Conservation (phyloP, 768 basidiomycete species). For the Tephrocybe sp. region DNA sequence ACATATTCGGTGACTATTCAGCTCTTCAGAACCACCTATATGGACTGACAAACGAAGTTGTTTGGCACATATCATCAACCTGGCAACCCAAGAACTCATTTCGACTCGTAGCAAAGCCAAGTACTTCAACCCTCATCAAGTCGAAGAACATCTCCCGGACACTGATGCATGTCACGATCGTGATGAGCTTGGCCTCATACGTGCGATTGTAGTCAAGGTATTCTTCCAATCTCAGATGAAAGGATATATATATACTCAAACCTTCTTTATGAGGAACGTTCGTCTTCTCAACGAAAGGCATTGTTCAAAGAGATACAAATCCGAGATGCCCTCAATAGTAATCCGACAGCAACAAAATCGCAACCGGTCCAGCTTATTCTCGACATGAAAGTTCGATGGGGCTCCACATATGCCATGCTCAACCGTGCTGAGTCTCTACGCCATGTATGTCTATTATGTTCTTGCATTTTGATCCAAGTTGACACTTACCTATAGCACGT, state of each 20-base stretch:
- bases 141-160: neutral
- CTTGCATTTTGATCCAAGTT: too few relatives aligned
- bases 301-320: slow-evolving; percentile 17
- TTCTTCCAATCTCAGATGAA: neutral
- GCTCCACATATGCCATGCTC: slow-evolving; percentile 19
- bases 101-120: slow-evolving; percentile 22
- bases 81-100: slow-evolving; percentile 28
- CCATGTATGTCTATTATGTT: neutral
- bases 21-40: neutral
- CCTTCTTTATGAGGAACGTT: slow-evolving; percentile 3
- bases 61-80: slow-evolving; percentile 28
- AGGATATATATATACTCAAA: too few relatives aligned
- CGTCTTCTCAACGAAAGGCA: slow-evolving; percentile 18
- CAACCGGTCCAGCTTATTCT: slow-evolving; percentile 13
- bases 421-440: slow-evolving; percentile 1
- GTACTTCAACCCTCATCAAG: slow-evolving; percentile 18
- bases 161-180: neutral
- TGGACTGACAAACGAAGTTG: slow-evolving; percentile 16
- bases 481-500: too few relatives aligned
- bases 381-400: slow-evolving; percentile 22
- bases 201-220: slow-evolving; percentile 16
- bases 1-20: neutral
- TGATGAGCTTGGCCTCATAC: slow-evolving; percentile 17
- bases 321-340: neutral
- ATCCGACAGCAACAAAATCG: neutral